Percentiles rank a stretch among this genome's conserved stretches.
Evolutionary conservation across 139 green algal genomes (phyloP).

Genomic region (Auxenochlorella pyrenoidosa): DNA sequence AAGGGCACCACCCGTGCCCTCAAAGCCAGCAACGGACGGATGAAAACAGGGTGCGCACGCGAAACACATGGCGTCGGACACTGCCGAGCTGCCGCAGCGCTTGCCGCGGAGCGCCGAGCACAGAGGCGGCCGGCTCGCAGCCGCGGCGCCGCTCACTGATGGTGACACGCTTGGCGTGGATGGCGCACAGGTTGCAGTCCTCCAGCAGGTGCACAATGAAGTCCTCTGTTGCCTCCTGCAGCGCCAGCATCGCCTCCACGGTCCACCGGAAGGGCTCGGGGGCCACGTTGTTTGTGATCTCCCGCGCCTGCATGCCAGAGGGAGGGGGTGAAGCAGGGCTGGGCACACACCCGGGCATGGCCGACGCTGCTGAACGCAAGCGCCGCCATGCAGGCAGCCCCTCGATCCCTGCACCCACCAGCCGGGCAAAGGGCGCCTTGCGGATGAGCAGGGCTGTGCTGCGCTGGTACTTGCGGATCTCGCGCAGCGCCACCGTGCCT

Average conservation of each 20-base stretch:
- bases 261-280: slow-evolving; percentile 96
- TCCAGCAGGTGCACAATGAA: slow-evolving; percentile 96
- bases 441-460: slow-evolving; percentile 80
- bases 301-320: slow-evolving; percentile 68
- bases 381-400: not conserved
- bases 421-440: slow-evolving; percentile 84
- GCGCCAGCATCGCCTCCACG: slow-evolving; percentile 87
- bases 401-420: slow-evolving; percentile 49
- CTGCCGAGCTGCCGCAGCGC: too few species aligned
- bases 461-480: slow-evolving; percentile 81
- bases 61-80: too few species aligned
- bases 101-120: too few species aligned
- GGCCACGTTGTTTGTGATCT: slow-evolving; percentile 93
- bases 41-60: too few species aligned
- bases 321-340: not conserved
- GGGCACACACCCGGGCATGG: too few species aligned
- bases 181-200: slow-evolving; percentile 95
- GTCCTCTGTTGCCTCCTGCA: slow-evolving; percentile 95
- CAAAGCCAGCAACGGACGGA: too few species aligned
- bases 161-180: slow-evolving; percentile 94
- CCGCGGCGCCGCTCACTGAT: slow-evolving; percentile 79
- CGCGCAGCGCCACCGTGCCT: slow-evolving; percentile 78
- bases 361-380: not conserved
- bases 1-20: too few species aligned
- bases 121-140: too few species aligned